phyloP scores from a whole-genome alignment of 2,329 filamentous ascomycete species.

The Paraconiothyrium sp. region DNA sequence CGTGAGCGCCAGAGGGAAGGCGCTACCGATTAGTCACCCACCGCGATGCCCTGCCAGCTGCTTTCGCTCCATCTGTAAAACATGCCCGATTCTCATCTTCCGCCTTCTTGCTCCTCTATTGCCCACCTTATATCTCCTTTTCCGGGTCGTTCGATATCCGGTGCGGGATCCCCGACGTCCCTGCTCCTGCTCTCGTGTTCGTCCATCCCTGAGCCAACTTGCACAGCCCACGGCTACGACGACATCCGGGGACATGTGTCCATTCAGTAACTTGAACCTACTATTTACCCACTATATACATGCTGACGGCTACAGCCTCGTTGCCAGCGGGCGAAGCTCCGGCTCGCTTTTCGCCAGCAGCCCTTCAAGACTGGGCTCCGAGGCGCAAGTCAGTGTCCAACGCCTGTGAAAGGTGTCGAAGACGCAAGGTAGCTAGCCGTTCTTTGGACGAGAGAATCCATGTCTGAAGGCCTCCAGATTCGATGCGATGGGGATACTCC shows the following conservation, averaged over 20 bases:
- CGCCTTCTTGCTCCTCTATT: constrained; percentile 34
- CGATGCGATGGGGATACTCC: constrained; percentile 49
- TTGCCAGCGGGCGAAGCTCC: constrained; percentile 43
- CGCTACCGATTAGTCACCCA: constrained; percentile 38
- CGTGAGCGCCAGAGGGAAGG: constrained; percentile 28
- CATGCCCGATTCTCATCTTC: constrained; percentile 47
- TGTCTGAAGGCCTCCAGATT: constrained; percentile 27
- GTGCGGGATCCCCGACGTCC: constrained; percentile 36
- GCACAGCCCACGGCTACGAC: constrained; percentile 13
- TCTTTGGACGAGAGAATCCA: neutral
- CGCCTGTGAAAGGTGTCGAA: constrained; percentile 48
- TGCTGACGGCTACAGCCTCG: constrained; percentile 31
- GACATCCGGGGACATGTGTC: constrained; percentile 40
- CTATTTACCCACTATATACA: constrained; percentile 8
- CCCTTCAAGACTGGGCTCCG: constrained; percentile 48
- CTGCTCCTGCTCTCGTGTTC: constrained; percentile 15
- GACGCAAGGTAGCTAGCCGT: constrained; percentile 34
- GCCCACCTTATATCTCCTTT: constrained; percentile 25
- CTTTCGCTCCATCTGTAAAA: constrained; percentile 45
- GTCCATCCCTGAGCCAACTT: constrained; percentile 11
- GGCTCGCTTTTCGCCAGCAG: constrained; percentile 40
- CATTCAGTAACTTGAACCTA: constrained; percentile 40
- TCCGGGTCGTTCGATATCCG: constrained; percentile 40
- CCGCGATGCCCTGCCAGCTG: constrained; percentile 19
- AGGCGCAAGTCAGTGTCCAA: constrained; percentile 50